Percentiles rank a stretch among this genome's conserved stretches.
Conservation (phyloP, 2,329 filamentous ascomycete genomes). For the Xylaria sp. region DNA sequence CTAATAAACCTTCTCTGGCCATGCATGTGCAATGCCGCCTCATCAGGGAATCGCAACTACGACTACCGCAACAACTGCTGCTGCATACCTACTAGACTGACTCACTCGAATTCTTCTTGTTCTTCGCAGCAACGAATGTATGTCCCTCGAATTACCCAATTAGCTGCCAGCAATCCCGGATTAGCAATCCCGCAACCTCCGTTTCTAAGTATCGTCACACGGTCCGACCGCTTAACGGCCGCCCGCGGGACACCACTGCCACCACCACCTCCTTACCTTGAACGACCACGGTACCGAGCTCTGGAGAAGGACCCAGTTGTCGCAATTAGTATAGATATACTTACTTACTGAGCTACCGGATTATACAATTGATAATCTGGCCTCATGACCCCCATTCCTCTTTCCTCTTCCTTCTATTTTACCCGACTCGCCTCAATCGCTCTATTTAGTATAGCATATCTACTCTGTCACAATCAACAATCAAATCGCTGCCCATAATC, state of each 20-base stretch:
- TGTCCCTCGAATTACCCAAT: too few relatives aligned
- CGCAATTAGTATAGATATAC: neutral
- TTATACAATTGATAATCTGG: constrained; percentile 23
- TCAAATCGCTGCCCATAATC: neutral
- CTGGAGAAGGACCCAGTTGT: constrained; percentile 17
- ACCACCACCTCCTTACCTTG: constrained; percentile 6
- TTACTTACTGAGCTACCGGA: neutral
- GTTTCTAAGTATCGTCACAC: constrained; percentile 1
- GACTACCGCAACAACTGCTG: neutral
- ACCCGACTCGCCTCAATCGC: constrained; percentile 11
- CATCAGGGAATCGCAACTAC: neutral
- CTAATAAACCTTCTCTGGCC: constrained; percentile 7
- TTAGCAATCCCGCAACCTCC: neutral
- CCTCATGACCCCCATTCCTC: constrained; percentile 13
- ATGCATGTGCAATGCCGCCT: constrained; percentile 4
- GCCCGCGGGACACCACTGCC: neutral
- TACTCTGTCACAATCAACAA: constrained; percentile 5
- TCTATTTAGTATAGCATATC: neutral
- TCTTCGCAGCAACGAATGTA: too few relatives aligned
- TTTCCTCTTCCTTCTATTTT: constrained; percentile 12
- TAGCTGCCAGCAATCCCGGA: neutral
- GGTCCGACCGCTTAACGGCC: neutral
- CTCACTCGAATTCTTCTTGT: too few relatives aligned
- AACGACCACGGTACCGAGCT: constrained; percentile 7
- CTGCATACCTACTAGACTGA: neutral